These are phyloP conservation scores for Cryphonectria parasitica DNA, from an alignment of 2,329 filamentous ascomycete species.

Conservation along the genomic window DNA sequence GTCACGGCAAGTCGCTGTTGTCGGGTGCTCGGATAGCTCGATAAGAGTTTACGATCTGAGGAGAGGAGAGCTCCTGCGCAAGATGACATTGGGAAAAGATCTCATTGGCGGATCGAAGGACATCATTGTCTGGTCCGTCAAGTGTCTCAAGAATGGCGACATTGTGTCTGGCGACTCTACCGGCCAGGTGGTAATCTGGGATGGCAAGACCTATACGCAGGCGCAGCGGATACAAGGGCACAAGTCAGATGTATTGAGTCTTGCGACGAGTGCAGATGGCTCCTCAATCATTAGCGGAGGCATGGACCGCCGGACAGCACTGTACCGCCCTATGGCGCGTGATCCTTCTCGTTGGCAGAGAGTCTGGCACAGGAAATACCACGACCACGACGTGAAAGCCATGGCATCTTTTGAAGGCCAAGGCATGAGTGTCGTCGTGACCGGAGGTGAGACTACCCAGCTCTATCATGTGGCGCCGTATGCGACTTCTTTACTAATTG, in stretches of 20 bases:
- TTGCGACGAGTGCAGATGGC: constrained; percentile 82
- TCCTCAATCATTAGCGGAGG: constrained; percentile 84
- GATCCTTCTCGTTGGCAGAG: constrained; percentile 77
- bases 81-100: constrained; percentile 84
- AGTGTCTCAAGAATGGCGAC: constrained; percentile 82
- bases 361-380: constrained; percentile 82
- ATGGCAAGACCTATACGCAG: constrained; percentile 88
- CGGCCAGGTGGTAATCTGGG: constrained; percentile 91
- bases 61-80: constrained; percentile 74
- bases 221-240: constrained; percentile 85
- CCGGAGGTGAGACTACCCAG: constrained; percentile 69
- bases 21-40: constrained; percentile 95
- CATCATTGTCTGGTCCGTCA: constrained; percentile 91
- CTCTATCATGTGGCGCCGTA: not conserved
- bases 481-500: constrained; percentile 34
- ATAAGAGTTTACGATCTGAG: constrained; percentile 88
- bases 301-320: constrained; percentile 84
- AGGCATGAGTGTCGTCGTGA: constrained; percentile 83
- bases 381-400: constrained; percentile 92
- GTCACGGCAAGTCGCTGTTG: constrained; percentile 78
- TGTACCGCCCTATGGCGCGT: constrained; percentile 71
- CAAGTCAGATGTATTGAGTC: constrained; percentile 84
- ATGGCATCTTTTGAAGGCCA: constrained; percentile 88
- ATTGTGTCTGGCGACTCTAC: constrained; percentile 95
- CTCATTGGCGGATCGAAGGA: constrained; percentile 78